Evolutionary conservation across 306 rosid genomes (phyloP), one percentile per base, ranked within the genome.

Genomic region (Inga leiocalycina): DNA sequence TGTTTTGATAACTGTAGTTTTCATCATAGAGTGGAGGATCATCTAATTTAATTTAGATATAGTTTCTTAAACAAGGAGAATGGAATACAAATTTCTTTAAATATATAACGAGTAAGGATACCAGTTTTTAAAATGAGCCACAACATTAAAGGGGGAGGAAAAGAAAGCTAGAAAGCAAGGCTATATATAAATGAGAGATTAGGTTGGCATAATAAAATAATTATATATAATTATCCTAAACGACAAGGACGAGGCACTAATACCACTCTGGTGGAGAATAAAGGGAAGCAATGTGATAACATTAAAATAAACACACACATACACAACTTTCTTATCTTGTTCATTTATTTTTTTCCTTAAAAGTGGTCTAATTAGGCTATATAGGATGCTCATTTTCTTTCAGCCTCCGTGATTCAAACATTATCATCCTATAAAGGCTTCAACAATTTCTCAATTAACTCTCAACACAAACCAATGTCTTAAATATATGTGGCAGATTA

Each of bases 221-320:
- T 64, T 61, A 79, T 87, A 9, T 76, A 22, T 84, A 89, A 86
- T 88, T 72, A 86, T 85, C 88, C 86, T 52, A 65, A 81, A 87
- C 74, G 97, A 92, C 92, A 91, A 89, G 45, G 86, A 82, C 88
- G 84, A 84, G 76, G 15, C 71, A 90, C 94, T 94, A 90, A 92
- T 88, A 74, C 92, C 91, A 86, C 85, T 79, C 89, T 78, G 86
- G 89, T 91, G 93, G 93, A 88, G 85, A 83, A 92, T 89, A 91
- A 92, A 89, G 92, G 84, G 87, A 69, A 77, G 68, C 66, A 45
- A 78, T 39, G 32, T 61, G 20, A 51, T 62, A 62, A 76, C 74
- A 80, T 46, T 57, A 78, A 74, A 79, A 86, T 6, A 52, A 52
- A 0, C n/a, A 69, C n/a, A 72, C 43, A 22, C 34, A 9, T 13